Conservation (phyloP, 2,329 filamentous ascomycete species). For the Incumbomyces delicatus region DNA sequence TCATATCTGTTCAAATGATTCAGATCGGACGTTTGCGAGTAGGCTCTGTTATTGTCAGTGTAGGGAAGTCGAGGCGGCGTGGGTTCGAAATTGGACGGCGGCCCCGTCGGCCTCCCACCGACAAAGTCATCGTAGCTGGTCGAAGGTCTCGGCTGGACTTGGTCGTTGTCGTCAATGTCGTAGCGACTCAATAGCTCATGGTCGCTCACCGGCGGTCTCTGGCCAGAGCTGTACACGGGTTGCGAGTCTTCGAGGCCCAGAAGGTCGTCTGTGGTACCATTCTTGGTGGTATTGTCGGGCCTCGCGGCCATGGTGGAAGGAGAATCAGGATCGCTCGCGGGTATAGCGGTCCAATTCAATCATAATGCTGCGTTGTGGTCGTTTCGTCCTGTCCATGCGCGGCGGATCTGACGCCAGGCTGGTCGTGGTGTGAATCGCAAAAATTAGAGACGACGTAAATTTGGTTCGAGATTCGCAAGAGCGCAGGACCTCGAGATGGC, state of each 20-base stretch:
- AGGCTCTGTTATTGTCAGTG: conserved; percentile 34
- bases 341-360: background rate
- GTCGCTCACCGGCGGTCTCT: conserved; percentile 69
- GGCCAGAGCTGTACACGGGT: conserved; percentile 58
- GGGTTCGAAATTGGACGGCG: conserved; percentile 27
- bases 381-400: background rate
- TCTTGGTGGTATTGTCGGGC: conserved; percentile 14
- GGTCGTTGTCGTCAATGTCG: conserved; percentile 57
- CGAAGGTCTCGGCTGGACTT: conserved; percentile 62
- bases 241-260: conserved; percentile 33
- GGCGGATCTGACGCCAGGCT: background rate
- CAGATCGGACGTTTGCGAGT: conserved; percentile 70
- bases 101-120: conserved; percentile 48
- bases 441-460: background rate
- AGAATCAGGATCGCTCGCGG: background rate
- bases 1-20: conserved; percentile 88
- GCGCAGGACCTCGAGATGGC: no score
- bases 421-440: background rate
- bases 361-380: background rate
- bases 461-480: background rate
- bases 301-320: conserved; percentile 15
- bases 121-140: conserved; percentile 94
- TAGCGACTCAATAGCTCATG: conserved; percentile 69
- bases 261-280: conserved; percentile 28
- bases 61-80: conserved; percentile 22